Percentiles rank a stretch among this genome's conserved stretches.
phyloP scores from a whole-genome alignment of 1,284 basidiomycete genomes.

The Leccinum olivaceoglutinosum region DNA sequence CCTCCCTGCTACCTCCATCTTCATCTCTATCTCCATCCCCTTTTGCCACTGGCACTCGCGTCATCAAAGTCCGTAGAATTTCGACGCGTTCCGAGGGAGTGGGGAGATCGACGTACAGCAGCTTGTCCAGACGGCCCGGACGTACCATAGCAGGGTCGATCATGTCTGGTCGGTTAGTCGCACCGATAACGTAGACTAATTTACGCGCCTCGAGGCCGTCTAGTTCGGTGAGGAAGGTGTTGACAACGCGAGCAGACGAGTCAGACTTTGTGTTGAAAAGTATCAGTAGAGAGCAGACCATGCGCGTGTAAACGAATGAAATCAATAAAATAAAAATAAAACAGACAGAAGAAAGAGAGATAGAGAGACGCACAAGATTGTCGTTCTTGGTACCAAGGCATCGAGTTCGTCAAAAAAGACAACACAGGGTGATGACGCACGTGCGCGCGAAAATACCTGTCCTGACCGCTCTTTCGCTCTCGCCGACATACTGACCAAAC shows the following conservation, averaged over 20 bases:
- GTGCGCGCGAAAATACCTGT: conserved; percentile 87
- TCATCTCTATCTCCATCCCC: not conserved
- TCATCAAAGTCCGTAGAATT: conserved; percentile 71
- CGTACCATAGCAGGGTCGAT: conserved; percentile 98
- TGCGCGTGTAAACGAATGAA: not conserved
- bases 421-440: conserved; percentile 85
- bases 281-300: not conserved
- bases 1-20: conserved; percentile 21
- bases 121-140: conserved; percentile 92
- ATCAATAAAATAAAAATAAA: not conserved
- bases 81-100: conserved; percentile 74
- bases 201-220: conserved; percentile 91
- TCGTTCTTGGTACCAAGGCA: conserved; percentile 92
- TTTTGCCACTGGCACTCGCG: conserved; percentile 65
- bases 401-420: conserved; percentile 97
- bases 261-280: conserved; percentile 65
- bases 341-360: not conserved
- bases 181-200: conserved; percentile 92
- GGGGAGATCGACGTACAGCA: conserved; percentile 94
- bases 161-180: conserved; percentile 98
- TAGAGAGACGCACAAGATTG: conserved; percentile 55
- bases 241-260: conserved; percentile 94
- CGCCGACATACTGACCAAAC: conserved; percentile 84
- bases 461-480: conserved; percentile 91
- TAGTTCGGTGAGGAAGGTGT: conserved; percentile 93